These are phyloP conservation scores for Cladosporium sp. DNA, from an alignment of 2,329 filamentous ascomycete genomes.

Conservation along the genomic window DNA sequence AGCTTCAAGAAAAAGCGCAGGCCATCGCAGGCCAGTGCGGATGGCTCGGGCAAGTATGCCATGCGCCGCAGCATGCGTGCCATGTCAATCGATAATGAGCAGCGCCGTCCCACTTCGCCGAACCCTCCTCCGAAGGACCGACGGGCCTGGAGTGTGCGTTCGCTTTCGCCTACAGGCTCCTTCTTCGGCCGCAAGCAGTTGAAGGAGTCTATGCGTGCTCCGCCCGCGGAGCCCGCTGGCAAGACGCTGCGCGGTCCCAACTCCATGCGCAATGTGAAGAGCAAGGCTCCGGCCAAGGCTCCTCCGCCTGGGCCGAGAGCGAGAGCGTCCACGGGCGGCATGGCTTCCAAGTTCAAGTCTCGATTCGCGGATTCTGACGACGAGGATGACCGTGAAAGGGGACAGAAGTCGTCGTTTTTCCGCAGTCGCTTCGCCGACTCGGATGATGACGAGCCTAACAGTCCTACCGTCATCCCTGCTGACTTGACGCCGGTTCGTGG, in stretches of 20 bases:
- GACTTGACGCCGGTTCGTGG: conserved; percentile 51
- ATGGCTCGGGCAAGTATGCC: conserved; percentile 45
- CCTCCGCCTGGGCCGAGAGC: neutral
- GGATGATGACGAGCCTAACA: conserved; percentile 41
- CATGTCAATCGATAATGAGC: conserved; percentile 32
- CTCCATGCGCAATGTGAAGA: conserved; percentile 2
- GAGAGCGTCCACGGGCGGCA: conserved; percentile 4
- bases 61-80: conserved; percentile 72
- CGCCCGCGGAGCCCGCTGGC: conserved; percentile 9
- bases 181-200: conserved; percentile 35
- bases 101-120: conserved; percentile 38
- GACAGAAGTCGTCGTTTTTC: conserved; percentile 29
- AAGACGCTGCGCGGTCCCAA: conserved; percentile 15
- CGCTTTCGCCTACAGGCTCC: conserved; percentile 60
- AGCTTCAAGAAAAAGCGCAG: conserved; percentile 66
- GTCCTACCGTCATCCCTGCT: conserved; percentile 23
- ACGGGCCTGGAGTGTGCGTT: conserved; percentile 55
- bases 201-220: conserved; percentile 12
- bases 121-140: conserved; percentile 24
- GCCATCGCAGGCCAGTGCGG: conserved; percentile 22
- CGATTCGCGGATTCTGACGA: conserved; percentile 69
- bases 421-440: conserved; percentile 45
- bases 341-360: conserved; percentile 35
- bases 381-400: conserved; percentile 32
- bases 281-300: neutral